Evolutionary conservation across 768 basidiomycete genomes (phyloP), one percentile per base, ranked within the genome.

Genomic region (Lactarius sp.): DNA sequence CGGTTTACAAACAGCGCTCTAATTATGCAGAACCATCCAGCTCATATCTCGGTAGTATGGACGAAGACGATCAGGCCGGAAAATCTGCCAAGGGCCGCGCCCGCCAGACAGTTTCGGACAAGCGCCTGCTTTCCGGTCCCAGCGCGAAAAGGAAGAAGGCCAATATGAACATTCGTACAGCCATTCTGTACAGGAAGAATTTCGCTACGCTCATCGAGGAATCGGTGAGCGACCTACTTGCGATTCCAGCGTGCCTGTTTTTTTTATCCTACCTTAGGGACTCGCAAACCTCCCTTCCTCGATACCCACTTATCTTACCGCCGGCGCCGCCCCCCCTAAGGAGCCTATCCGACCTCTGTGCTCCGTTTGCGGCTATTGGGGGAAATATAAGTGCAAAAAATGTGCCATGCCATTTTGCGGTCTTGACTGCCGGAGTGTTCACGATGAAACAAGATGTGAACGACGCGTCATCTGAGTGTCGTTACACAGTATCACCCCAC

Each of bases 311-410:
- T 94, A 94, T 77, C 72, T 93, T 62, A 90, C 85, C 20, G 88
- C 87, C 14, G 77, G 74, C 36, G 81, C 85, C 1, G 82, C 85
- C 2, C 78, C 84, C 1, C 76, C 89, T 0, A 73, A 72, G 1
- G 82, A 86, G 61, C 90, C 92, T 6, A 81, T 86, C 8, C 84
- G 90, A 47, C 75, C 84, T 67, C 70, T 94, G 14, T 94, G 92
- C 71, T 85, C 90, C n/a, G 88, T 93, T 31, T 94, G 92, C 68
- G 90, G 92, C 3, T 93, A 90, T 73, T 88, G 83, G 82, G 91
- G 89, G 6, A 77, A 78, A 4, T 94, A 94, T 71, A 86, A 82
- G 60, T 94, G 92, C 76, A 82, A 81, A 64, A 83, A 82, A 68
- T 94, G 92, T 74, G 84, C 85, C 0, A 79, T 91, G 79, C 78